phyloP scores from a whole-genome alignment of 179 eudicot species.

The Amaranthus tricolor region DNA sequence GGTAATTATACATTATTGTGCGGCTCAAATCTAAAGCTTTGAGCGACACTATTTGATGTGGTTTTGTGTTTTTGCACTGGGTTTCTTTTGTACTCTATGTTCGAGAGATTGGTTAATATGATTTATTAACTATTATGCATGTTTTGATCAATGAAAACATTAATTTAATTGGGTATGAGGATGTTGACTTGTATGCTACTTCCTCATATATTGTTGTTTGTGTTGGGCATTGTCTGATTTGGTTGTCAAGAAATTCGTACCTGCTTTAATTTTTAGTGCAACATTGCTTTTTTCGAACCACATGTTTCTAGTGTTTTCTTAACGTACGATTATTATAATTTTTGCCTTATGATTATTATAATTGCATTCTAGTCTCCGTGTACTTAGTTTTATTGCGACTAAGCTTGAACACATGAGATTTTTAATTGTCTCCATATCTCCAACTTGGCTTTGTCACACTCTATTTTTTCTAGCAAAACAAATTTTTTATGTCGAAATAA shows the following conservation, averaged over 20 bases:
- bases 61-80: not conserved
- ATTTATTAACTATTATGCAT: not conserved
- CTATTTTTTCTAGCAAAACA: too few relatives aligned
- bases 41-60: not conserved
- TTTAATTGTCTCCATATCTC: too few relatives aligned
- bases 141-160: not conserved
- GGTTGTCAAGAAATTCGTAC: not conserved
- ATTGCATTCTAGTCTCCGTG: too few relatives aligned
- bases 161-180: not conserved
- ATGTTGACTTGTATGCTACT: not conserved
- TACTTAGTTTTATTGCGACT: too few relatives aligned
- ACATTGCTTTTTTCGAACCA: not conserved
- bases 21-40: not conserved
- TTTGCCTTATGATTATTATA: too few relatives aligned
- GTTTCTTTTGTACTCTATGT: not conserved
- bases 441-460: too few relatives aligned
- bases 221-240: not conserved
- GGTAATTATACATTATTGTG: constrained; percentile 38
- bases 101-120: not conserved
- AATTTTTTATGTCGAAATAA: too few relatives aligned
- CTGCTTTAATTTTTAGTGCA: not conserved
- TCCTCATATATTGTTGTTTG: not conserved
- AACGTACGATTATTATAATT: too few relatives aligned
- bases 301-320: not conserved
- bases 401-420: too few relatives aligned